Evolutionary conservation across 768 basidiomycete species (phyloP), one percentile per base, ranked within the genome.

Genomic region (Jaapia argillacea): DNA sequence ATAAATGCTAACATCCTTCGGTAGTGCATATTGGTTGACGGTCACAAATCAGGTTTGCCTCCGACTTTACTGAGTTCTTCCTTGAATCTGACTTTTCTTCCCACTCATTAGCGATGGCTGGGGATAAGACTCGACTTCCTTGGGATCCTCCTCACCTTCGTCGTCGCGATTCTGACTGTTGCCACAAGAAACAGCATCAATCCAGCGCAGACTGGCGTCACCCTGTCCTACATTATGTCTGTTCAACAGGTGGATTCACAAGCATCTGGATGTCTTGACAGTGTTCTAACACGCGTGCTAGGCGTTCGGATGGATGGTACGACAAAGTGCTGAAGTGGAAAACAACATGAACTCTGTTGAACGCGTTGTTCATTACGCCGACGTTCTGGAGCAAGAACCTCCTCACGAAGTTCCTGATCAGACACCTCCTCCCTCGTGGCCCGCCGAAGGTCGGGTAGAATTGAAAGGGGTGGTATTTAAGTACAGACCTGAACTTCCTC

Each of bases 311-410:
- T 87, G 77, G 79, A 71, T 86, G 59, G 75, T 85, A 33, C 77
- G 83, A 6, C 85, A 87, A 60, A 71, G 70, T 28, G 80, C 85
- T 2, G 90, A 93, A 57, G 81, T 92, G 7, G 90, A 94, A 60
- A 94, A 96, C 59, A 75, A 92, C 60, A 91, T 93, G 86, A 90
- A 90, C 57, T 77, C 79, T n/a, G 84, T 87, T 5, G 85, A 88
- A 57, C 81, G 92, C 21, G 69, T 97, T 14, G 65, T 89, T 3
- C 75, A 90, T 56, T 96, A 96, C 53, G 79, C 82, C 33, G 72
- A 74, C 16, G 72, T 78, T 23, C 67, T 96, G 14, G 88, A 91
- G 56, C 84, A 91, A 58, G 90, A 93, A 60, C 75, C 83, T 1
- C 72, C 83, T 1, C 77, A 85, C 52, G 70, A 79, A 31, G 59